Evolutionary conservation across 1,284 basidiomycete genomes (phyloP).

Genomic region (Fomitopsis betulina): DNA sequence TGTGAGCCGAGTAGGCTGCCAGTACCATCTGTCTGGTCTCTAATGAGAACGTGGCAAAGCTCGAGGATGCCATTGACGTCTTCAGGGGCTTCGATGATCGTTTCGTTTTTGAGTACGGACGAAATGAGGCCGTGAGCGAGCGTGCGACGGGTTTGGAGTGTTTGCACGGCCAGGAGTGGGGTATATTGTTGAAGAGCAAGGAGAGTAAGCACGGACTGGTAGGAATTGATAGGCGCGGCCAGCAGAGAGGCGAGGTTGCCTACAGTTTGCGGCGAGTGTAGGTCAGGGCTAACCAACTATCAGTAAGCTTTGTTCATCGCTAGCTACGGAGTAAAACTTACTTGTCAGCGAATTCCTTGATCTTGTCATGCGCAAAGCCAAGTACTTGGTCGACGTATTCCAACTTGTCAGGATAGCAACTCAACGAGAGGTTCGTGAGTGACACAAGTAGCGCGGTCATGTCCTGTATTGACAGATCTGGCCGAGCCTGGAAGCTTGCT

Average conservation of each 20-base stretch:
- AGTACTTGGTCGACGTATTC: constrained; percentile 96
- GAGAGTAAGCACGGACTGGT: constrained; percentile 89
- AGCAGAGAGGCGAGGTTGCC: constrained; percentile 87
- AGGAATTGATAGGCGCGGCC: constrained; percentile 89
- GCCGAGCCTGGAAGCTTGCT: constrained; percentile 64
- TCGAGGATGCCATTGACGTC: constrained; percentile 91
- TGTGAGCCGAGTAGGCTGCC: constrained; percentile 22
- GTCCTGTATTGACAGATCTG: constrained; percentile 93
- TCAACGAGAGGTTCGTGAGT: constrained; percentile 86
- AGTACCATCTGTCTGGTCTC: constrained; percentile 76
- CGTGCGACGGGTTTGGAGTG: constrained; percentile 83
- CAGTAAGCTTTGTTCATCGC: not conserved
- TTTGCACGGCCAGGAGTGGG: constrained; percentile 77
- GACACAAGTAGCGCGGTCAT: constrained; percentile 93
- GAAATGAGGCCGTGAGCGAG: constrained; percentile 91
- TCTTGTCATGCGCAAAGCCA: constrained; percentile 81
- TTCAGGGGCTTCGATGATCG: constrained; percentile 83
- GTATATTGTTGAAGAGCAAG: constrained; percentile 89
- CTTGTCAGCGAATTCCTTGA: constrained; percentile 81
- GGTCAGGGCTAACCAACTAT: constrained; percentile 59
- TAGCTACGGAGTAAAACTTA: constrained; percentile 25
- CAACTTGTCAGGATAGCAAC: constrained; percentile 91
- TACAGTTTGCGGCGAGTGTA: constrained; percentile 83
- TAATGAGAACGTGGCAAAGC: constrained; percentile 85
- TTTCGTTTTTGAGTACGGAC: constrained; percentile 92